Evolutionary conservation across 2,329 filamentous ascomycete species (phyloP).

Genomic region (Pseudocercospora vitis): DNA sequence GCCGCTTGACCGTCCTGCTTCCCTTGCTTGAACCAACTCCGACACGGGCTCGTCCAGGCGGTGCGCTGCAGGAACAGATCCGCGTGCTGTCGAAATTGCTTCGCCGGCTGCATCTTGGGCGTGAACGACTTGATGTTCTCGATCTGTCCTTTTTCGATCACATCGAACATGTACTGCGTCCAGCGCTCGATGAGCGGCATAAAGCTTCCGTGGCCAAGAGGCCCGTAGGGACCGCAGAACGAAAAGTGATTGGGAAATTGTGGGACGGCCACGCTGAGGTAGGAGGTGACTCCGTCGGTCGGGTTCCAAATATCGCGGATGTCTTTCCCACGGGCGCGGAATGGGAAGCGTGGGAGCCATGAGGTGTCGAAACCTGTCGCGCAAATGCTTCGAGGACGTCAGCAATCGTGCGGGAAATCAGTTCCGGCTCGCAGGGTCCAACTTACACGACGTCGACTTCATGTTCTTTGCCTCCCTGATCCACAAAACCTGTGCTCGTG

Average conservation of each 20-base stretch:
- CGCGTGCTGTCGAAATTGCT: constrained; percentile 42
- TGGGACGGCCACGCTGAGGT: constrained; percentile 45
- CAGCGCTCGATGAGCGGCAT: constrained; percentile 45
- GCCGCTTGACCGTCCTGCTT: constrained; percentile 40
- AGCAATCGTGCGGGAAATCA: too few relatives aligned
- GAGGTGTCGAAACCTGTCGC: constrained; percentile 42
- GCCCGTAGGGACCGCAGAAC: constrained; percentile 46
- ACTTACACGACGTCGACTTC: constrained; percentile 39
- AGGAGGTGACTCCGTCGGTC: constrained; percentile 40
- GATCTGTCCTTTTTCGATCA: constrained; percentile 43
- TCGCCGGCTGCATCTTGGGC: constrained; percentile 36
- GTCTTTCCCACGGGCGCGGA: constrained; percentile 33
- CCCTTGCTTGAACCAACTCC: constrained; percentile 42
- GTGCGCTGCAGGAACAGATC: constrained; percentile 44
- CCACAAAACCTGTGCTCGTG: constrained; percentile 36
- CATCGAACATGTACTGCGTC: constrained; percentile 43
- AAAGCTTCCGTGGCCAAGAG: constrained; percentile 44
- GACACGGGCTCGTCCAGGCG: constrained; percentile 39
- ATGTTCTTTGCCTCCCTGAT: constrained; percentile 35
- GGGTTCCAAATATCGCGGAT: constrained; percentile 42
- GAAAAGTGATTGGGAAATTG: constrained; percentile 48
- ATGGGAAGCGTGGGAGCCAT: constrained; percentile 38
- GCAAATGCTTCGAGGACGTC: too few relatives aligned
- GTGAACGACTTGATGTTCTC: constrained; percentile 46
- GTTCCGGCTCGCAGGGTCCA: too few relatives aligned